These are phyloP conservation scores for Leptographium radiaticola DNA, from an alignment of 2,329 filamentous ascomycete species.

Conservation along the genomic window DNA sequence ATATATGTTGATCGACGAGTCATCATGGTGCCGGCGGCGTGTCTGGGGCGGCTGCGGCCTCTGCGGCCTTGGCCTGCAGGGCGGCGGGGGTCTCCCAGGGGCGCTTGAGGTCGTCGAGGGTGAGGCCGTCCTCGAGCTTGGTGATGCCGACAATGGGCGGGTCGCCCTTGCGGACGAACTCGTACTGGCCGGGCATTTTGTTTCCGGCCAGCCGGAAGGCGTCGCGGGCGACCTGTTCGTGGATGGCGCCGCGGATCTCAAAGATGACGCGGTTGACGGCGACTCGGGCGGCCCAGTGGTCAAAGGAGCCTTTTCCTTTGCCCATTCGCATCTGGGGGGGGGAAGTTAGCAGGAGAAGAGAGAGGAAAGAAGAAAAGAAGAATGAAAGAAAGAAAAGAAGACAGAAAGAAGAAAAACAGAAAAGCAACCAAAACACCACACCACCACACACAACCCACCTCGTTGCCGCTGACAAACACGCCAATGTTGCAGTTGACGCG, in stretches of 20 bases:
- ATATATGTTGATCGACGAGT: too few relatives aligned
- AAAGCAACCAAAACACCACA: background rate
- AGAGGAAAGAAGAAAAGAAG: background rate
- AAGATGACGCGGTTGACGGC: constrained; percentile 86
- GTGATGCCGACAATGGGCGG: constrained; percentile 84
- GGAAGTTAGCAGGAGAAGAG: background rate
- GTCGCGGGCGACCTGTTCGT: constrained; percentile 89
- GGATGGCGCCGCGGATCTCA: constrained; percentile 79
- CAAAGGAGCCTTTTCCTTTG: constrained; percentile 95
- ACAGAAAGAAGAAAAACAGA: background rate
- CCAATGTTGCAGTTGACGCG: constrained; percentile 85
- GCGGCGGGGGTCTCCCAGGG: constrained; percentile 45
- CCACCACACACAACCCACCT: constrained; percentile 37
- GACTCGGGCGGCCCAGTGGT: constrained; percentile 87
- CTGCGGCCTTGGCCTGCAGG: background rate
- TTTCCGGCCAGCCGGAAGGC: constrained; percentile 88
- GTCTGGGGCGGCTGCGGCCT: background rate
- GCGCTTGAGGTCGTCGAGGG: constrained; percentile 69
- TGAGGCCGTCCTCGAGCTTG: constrained; percentile 70
- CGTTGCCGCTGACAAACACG: constrained; percentile 90
- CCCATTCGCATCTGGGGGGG: constrained; percentile 75
- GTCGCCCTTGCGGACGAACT: constrained; percentile 90
- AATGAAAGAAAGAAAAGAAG: constrained; percentile 1
- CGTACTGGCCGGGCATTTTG: constrained; percentile 83
- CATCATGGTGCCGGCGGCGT: background rate